Evolutionary conservation across 2,329 filamentous ascomycete species (phyloP).

Genomic region (Pezicula carpinea): DNA sequence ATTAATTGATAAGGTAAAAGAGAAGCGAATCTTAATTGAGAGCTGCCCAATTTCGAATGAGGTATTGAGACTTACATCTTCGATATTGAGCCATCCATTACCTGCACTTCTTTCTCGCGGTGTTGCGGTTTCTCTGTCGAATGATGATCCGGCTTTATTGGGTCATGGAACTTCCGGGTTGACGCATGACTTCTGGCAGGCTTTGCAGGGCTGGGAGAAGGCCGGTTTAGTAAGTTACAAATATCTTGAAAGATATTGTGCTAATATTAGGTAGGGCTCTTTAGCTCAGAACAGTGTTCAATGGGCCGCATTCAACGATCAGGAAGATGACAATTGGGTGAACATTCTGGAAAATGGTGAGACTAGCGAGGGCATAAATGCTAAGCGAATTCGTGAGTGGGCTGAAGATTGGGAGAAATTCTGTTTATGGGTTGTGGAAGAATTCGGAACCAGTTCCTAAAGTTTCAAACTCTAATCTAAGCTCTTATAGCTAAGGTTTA

Average conservation of each 20-base stretch:
- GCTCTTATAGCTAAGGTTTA: too few relatives aligned
- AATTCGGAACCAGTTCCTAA: too few relatives aligned
- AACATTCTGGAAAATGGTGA: slow-evolving; percentile 69
- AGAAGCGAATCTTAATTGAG: slow-evolving; percentile 83
- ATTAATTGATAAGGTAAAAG: slow-evolving; percentile 81
- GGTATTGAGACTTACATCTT: slow-evolving; percentile 74
- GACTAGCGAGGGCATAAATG: slow-evolving; percentile 66
- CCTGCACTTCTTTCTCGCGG: slow-evolving; percentile 81
- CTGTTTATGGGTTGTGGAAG: slow-evolving; percentile 82
- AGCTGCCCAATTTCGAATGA: slow-evolving; percentile 91
- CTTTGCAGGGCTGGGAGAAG: slow-evolving; percentile 86
- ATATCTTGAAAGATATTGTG: too few relatives aligned
- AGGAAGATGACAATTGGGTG: slow-evolving; percentile 64
- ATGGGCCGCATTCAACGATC: slow-evolving; percentile 86
- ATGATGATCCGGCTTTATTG: slow-evolving; percentile 86
- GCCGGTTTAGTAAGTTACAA: slow-evolving; percentile 81
- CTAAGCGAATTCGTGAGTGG: slow-evolving; percentile 72
- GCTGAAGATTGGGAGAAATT: slow-evolving; percentile 80
- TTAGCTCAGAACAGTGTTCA: slow-evolving; percentile 90
- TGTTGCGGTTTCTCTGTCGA: slow-evolving; percentile 77
- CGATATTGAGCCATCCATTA: slow-evolving; percentile 72
- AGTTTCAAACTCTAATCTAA: too few relatives aligned
- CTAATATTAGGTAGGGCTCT: too few relatives aligned
- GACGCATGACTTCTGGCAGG: slow-evolving; percentile 94
- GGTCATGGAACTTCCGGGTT: slow-evolving; percentile 78